phyloP scores from a whole-genome alignment of 345 rosid genomes.

The Camelina sativa region DNA sequence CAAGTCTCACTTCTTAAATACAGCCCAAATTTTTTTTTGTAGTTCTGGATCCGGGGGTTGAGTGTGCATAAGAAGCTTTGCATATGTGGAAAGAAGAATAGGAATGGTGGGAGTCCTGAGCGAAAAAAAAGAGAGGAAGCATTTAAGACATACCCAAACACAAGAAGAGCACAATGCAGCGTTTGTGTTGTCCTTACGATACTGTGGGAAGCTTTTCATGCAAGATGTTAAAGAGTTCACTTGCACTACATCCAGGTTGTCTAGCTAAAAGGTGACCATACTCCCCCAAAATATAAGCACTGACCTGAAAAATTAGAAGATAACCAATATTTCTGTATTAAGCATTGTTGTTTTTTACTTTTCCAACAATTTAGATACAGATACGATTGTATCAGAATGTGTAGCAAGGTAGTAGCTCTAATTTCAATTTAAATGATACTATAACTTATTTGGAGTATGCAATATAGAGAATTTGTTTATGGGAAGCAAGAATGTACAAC shows the following conservation, averaged over 20 bases:
- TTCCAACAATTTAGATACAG: conserved; percentile 7
- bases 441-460: not conserved
- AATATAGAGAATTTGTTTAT: conserved; percentile 5
- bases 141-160: conserved; percentile 25
- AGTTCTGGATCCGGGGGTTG: conserved; percentile 89
- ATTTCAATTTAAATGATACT: conserved; percentile 6
- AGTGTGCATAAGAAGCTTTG: conserved; percentile 95
- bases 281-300: conserved; percentile 97
- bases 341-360: conserved; percentile 23
- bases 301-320: conserved; percentile 62
- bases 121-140: not conserved
- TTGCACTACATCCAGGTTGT: conserved; percentile 96
- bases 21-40: conserved; percentile 82
- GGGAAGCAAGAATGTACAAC: conserved; percentile 52
- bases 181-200: conserved; percentile 67
- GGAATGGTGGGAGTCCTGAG: conserved; percentile 84
- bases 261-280: conserved; percentile 95
- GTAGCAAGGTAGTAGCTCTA: conserved; percentile 27
- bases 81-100: conserved; percentile 95
- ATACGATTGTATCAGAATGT: not conserved
- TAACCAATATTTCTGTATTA: conserved; percentile 7
- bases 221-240: conserved; percentile 77
- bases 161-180: conserved; percentile 22
- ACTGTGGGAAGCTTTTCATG: conserved; percentile 98
- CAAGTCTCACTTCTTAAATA: conserved; percentile 82